phyloP scores from a whole-genome alignment of 2,329 filamentous ascomycete genomes.

The Emericellopsis cladophorae region DNA sequence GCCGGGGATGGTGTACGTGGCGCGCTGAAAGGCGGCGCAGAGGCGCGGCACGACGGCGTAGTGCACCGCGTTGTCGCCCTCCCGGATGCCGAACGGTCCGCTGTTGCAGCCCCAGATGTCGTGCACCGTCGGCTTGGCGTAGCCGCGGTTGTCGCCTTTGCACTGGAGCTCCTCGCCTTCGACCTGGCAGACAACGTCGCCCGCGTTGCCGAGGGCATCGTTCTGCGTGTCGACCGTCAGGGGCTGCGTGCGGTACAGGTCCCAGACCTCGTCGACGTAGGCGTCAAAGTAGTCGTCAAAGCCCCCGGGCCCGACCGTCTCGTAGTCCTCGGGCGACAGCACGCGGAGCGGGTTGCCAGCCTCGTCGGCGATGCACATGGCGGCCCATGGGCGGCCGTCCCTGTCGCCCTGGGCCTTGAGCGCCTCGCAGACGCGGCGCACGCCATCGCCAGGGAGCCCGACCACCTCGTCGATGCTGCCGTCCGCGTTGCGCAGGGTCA shows the following conservation, averaged over 20 bases:
- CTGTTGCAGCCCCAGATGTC: conserved; percentile 40
- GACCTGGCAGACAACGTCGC: conserved; percentile 26
- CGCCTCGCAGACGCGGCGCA: conserved; percentile 25
- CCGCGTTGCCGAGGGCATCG: conserved; percentile 8
- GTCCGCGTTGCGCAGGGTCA: conserved; percentile 25
- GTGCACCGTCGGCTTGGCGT: conserved; percentile 25
- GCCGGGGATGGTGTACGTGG: conserved; percentile 29
- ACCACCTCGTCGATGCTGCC: conserved; percentile 23
- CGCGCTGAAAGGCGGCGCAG: conserved; percentile 37
- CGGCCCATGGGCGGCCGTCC: conserved; percentile 29
- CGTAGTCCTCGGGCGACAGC: conserved; percentile 28
- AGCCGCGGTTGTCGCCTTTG: conserved; percentile 26
- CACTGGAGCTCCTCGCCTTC: conserved; percentile 22
- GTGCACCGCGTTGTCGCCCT: conserved; percentile 25
- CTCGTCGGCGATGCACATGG: conserved; percentile 26
- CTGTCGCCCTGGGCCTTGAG: conserved; percentile 19
- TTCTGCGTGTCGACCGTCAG: conserved; percentile 31
- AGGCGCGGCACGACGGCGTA: conserved; percentile 30
- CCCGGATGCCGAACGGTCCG: conserved; percentile 27
- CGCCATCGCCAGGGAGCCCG: conserved; percentile 22
- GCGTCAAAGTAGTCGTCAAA: conserved; percentile 28
- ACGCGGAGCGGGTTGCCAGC: conserved; percentile 27
- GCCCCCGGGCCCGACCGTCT: conserved; percentile 16
- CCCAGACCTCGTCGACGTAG: conserved; percentile 34
- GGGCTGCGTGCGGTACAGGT: conserved; percentile 20